Evolutionary conservation across 2,329 filamentous ascomycete genomes (phyloP).

Genomic region (Ophiostoma sp.): DNA sequence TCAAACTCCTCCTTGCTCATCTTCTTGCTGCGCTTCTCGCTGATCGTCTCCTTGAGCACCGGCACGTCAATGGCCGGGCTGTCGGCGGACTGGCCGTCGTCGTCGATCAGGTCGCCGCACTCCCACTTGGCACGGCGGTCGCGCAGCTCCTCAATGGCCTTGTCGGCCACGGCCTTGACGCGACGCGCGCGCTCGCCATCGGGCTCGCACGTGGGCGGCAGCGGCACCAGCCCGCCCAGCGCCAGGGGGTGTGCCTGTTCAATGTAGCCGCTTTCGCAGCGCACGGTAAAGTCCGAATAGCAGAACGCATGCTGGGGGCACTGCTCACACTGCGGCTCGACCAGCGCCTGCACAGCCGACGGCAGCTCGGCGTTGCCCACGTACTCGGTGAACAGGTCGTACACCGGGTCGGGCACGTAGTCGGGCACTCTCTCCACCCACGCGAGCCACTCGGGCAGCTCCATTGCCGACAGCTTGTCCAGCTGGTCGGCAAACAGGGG

Average conservation of each 20-base stretch:
- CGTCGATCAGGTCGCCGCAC: conserved; percentile 67
- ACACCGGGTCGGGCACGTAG: conserved; percentile 37
- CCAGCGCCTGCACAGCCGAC: conserved; percentile 62
- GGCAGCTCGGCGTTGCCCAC: conserved; percentile 53
- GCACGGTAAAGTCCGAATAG: conserved; percentile 67
- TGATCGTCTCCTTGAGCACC: conserved; percentile 71
- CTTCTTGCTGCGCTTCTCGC: conserved; percentile 69
- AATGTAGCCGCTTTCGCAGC: conserved; percentile 83
- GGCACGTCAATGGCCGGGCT: conserved; percentile 60
- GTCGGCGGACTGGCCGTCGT: conserved; percentile 54
- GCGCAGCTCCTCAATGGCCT: conserved; percentile 78
- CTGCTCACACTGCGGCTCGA: conserved; percentile 78
- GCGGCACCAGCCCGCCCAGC: conserved; percentile 70
- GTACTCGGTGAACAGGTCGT: conserved; percentile 37
- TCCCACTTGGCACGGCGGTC: conserved; percentile 84
- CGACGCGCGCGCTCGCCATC: conserved; percentile 88
- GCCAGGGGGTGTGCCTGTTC: conserved; percentile 79
- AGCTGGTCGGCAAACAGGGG: conserved; percentile 37
- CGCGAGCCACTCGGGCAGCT: conserved; percentile 12
- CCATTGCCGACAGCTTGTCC: conserved; percentile 36
- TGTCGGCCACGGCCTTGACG: conserved; percentile 81
- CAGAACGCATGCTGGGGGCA: conserved; percentile 90
- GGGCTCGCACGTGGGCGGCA: conserved; percentile 88
- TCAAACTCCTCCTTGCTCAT: conserved; percentile 89
- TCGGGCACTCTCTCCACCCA: conserved; percentile 34